Conservation (phyloP, 129 eudicot genomes). For the Logfia minima region DNA sequence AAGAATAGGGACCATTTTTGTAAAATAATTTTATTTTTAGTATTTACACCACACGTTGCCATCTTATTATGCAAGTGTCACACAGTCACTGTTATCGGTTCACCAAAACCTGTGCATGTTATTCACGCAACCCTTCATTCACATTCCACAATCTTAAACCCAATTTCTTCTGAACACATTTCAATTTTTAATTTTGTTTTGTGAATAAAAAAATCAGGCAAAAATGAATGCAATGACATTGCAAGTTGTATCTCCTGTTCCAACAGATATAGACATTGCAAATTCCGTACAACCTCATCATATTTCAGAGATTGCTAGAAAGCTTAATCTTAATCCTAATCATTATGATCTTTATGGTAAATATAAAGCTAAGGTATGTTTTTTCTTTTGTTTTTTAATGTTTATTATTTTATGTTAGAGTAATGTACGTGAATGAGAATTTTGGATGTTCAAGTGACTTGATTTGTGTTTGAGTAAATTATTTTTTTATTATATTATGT, state of each 20-base stretch:
- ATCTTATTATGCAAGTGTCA: constrained; percentile 3
- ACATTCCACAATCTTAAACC: constrained; percentile 10
- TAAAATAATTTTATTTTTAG: not conserved
- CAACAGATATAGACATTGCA: constrained; percentile 93
- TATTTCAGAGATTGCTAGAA: constrained; percentile 72
- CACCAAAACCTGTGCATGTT: constrained; percentile 32
- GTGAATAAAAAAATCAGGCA: not conserved
- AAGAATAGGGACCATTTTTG: not conserved
- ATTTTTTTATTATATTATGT: not conserved
- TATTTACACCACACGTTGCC: constrained; percentile 26
- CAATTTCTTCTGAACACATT: not conserved
- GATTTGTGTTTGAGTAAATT: not conserved
- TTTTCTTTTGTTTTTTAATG: not conserved
- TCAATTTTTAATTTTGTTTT: too few species aligned
- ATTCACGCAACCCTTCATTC: constrained; percentile 26
- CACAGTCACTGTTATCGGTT: constrained; percentile 35
- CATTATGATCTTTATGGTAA: constrained; percentile 95
- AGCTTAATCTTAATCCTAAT: constrained; percentile 52
- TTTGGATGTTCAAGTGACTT: not conserved
- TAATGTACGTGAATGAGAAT: not conserved
- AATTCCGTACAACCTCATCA: constrained; percentile 83
- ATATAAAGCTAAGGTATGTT: constrained; percentile 86
- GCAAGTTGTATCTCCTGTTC: constrained; percentile 81
- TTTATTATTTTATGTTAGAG: not conserved
- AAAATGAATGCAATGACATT: constrained; percentile 48